A percentile compares a stretch with the other conserved stretches of the same genome.
Evolutionary conservation across 2,329 filamentous ascomycete genomes (phyloP).

Genomic region (Endoconidiophora laricicola): DNA sequence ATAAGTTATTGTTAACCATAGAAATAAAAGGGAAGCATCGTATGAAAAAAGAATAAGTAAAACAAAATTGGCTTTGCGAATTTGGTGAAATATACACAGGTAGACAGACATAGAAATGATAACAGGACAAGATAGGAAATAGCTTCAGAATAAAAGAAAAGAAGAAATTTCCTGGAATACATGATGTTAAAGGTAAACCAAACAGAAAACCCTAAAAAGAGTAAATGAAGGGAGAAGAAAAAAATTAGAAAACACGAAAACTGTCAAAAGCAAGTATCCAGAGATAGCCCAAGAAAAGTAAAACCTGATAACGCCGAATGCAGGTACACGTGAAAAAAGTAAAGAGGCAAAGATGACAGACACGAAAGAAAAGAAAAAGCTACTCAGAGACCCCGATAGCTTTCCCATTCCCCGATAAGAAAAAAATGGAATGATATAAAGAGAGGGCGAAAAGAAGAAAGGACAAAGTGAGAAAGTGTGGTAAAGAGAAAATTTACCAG

Average conservation of each 20-base stretch:
- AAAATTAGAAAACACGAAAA: not conserved
- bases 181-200: not conserved
- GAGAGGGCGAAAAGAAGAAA: not conserved
- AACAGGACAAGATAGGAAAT: not conserved
- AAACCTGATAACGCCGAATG: not conserved
- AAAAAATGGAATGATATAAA: no score
- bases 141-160: not conserved
- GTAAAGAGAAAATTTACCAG: not conserved
- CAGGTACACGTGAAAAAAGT: conserved; percentile 1
- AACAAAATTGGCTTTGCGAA: not conserved
- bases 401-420: no score
- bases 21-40: not conserved
- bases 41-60: not conserved
- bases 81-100: no score
- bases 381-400: no score
- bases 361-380: conserved; percentile 1
- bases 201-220: not conserved
- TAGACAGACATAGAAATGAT: not conserved
- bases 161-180: not conserved
- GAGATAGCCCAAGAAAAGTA: not conserved
- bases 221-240: not conserved
- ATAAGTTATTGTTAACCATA: not conserved
- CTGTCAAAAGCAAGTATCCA: not conserved
- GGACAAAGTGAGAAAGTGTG: not conserved
- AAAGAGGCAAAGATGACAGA: not conserved